Percentiles rank a stretch among this genome's conserved stretches.
phyloP scores from a whole-genome alignment of 2,329 filamentous ascomycete genomes.

The Passalora sequoiae region DNA sequence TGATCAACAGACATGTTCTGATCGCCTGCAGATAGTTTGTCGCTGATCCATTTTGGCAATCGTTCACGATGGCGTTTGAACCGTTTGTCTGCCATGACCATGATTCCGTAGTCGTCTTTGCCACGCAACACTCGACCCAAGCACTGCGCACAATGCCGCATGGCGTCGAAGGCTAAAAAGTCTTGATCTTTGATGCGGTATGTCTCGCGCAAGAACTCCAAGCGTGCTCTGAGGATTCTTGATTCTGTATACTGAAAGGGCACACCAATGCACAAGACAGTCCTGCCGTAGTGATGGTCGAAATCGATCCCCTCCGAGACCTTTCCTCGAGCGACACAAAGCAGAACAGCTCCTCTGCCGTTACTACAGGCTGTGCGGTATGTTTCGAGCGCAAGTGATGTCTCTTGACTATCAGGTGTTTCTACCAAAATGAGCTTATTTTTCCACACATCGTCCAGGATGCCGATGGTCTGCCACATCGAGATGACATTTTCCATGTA shows the following conservation, averaged over 20 bases:
- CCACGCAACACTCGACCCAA: slow-evolving; percentile 88
- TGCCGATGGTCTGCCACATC: slow-evolving; percentile 99
- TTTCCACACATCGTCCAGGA: slow-evolving; percentile 96
- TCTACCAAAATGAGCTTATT: slow-evolving; percentile 98
- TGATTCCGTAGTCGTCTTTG: slow-evolving; percentile 99
- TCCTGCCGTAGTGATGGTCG: slow-evolving; percentile 94
- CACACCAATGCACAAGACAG: slow-evolving; percentile 92
- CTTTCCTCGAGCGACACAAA: slow-evolving; percentile 94
- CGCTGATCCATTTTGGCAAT: slow-evolving; percentile 93
- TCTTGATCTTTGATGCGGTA: slow-evolving; percentile 97
- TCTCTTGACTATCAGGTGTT: slow-evolving; percentile 95
- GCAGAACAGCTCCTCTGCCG: slow-evolving; percentile 82
- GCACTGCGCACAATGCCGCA: slow-evolving; percentile 97
- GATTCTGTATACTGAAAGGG: slow-evolving; percentile 99
- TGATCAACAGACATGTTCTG: slow-evolving; percentile 93
- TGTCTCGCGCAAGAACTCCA: slow-evolving; percentile 94
- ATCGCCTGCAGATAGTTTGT: slow-evolving; percentile 77
- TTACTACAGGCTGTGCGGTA: slow-evolving; percentile 98
- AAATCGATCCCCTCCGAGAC: slow-evolving; percentile 99
- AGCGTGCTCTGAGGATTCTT: slow-evolving; percentile 86
- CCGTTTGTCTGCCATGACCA: slow-evolving; percentile 91
- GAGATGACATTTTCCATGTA: slow-evolving; percentile 99
- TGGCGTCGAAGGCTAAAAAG: slow-evolving; percentile 96
- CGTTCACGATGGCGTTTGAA: slow-evolving; percentile 89
- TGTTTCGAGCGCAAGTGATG: slow-evolving; percentile 87